phyloP scores from a whole-genome alignment of 495 filamentous ascomycete genomes.

The Trichoderma orchidacearum region DNA sequence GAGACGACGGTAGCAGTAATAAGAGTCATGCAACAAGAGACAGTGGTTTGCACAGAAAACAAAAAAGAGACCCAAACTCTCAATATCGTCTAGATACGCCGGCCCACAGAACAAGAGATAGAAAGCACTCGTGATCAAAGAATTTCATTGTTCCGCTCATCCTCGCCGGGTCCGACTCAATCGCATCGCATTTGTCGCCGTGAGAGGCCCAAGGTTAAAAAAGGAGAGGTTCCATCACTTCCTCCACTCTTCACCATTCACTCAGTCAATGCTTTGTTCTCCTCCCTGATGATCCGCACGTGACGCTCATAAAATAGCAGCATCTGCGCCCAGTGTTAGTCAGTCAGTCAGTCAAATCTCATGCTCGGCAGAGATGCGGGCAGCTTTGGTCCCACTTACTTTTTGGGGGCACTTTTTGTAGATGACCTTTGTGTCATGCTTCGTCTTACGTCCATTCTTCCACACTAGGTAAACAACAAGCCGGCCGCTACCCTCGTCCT shows the following conservation, averaged over 20 bases:
- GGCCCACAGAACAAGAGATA: not conserved
- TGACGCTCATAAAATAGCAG: constrained; percentile 47
- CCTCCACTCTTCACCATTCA: not conserved
- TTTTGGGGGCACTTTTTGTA: constrained; percentile 48
- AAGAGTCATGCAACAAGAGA: too few species aligned
- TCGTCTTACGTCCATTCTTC: constrained; percentile 45
- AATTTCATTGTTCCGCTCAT: not conserved
- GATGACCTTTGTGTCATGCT: constrained; percentile 39
- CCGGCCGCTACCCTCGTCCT: constrained; percentile 32
- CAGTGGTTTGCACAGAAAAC: too few species aligned
- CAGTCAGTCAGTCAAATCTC: too few species aligned
- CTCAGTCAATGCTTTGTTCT: constrained; percentile 5
- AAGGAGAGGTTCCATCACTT: too few species aligned
- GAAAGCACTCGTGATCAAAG: not conserved
- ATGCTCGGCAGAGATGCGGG: not conserved
- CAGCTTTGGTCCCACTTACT: constrained; percentile 19
- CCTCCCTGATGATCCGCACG: constrained; percentile 31
- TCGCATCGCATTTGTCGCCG: not conserved
- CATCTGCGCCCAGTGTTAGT: constrained; percentile 38
- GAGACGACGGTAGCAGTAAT: too few species aligned
- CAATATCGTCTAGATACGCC: not conserved
- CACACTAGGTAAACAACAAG: constrained; percentile 39
- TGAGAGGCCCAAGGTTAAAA: too few species aligned
- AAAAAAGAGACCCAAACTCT: not conserved
- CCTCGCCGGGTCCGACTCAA: not conserved